Percentiles rank a stretch among this genome's conserved stretches.
phyloP scores from a whole-genome alignment of 2,329 filamentous ascomycete species.

The Xylariales sp. region DNA sequence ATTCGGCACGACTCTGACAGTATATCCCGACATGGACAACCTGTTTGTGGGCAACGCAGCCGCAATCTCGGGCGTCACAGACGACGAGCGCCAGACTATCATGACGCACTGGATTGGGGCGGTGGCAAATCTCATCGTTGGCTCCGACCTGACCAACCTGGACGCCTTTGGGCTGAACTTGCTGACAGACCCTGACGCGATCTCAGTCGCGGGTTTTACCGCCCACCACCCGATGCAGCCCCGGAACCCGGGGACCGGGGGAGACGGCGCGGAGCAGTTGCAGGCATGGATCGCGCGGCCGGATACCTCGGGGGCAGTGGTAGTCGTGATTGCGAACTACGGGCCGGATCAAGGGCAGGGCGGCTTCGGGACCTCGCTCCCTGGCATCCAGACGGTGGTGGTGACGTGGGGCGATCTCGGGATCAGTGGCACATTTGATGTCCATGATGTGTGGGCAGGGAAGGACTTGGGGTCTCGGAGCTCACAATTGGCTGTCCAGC shows the following conservation, averaged over 20 bases:
- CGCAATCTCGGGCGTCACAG: constrained; percentile 19
- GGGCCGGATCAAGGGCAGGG: constrained; percentile 19
- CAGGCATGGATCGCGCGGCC: constrained; percentile 25
- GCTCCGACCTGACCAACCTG: constrained; percentile 21
- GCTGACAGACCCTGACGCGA: constrained; percentile 14
- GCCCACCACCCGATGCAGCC: constrained; percentile 22
- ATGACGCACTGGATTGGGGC: constrained; percentile 27
- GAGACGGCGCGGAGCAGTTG: constrained; percentile 16
- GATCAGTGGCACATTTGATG: constrained; percentile 12
- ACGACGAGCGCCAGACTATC: constrained; percentile 19
- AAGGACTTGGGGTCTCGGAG: constrained; percentile 8
- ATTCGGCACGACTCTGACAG: constrained; percentile 15
- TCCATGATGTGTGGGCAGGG: constrained; percentile 12
- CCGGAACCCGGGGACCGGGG: constrained; percentile 16
- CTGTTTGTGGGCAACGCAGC: constrained; percentile 21
- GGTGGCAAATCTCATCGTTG: constrained; percentile 22
- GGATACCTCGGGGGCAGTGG: constrained; percentile 11
- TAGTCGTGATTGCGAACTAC: constrained; percentile 22
- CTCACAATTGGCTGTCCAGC: constrained; percentile 10
- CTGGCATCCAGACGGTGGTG: constrained; percentile 17
- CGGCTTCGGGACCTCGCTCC: constrained; percentile 16
- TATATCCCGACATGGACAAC: constrained; percentile 25
- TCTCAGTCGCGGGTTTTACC: constrained; percentile 17
- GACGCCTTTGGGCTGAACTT: constrained; percentile 19
- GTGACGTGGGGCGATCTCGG: constrained; percentile 19